These are phyloP conservation scores for Bromus sterilis DNA, from an alignment of 176 grass and related monocot genomes.

Conservation along the genomic window DNA sequence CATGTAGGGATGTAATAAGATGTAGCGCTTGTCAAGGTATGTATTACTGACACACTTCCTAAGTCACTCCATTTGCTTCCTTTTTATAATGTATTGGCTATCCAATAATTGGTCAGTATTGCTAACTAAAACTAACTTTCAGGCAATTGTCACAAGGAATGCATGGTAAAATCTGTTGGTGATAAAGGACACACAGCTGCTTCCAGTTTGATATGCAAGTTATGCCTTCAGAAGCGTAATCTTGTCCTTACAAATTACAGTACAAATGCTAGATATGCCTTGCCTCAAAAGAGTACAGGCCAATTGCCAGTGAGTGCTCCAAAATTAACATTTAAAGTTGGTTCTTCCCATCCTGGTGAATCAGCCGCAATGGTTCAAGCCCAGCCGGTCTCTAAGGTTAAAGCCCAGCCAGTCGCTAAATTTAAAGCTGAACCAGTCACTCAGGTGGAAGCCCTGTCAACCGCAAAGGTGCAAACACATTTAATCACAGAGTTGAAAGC, in stretches of 20 bases:
- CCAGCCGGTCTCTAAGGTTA: background rate
- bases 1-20: slow-evolving; percentile 59
- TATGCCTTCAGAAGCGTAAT: slow-evolving; percentile 48
- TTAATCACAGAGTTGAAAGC: background rate
- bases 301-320: slow-evolving; percentile 30
- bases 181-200: slow-evolving; percentile 22
- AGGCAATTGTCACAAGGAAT: slow-evolving; percentile 89
- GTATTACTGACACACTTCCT: background rate
- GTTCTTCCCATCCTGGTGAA: slow-evolving; percentile 35
- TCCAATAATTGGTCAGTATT: slow-evolving; percentile 8
- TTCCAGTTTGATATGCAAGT: slow-evolving; percentile 58
- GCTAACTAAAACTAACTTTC: slow-evolving; percentile 35
- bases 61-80: background rate
- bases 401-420: background rate
- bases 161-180: slow-evolving; percentile 41
- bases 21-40: slow-evolving; percentile 90
- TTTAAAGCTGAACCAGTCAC: background rate
- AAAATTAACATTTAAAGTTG: slow-evolving; percentile 40
- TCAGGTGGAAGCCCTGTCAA: background rate
- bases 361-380: slow-evolving; percentile 2
- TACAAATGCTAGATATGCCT: slow-evolving; percentile 24
- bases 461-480: slow-evolving; percentile 13
- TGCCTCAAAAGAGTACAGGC: slow-evolving; percentile 21
- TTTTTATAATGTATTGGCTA: background rate
- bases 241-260: slow-evolving; percentile 35